phyloP scores from a whole-genome alignment of 2,329 filamentous ascomycete species.

The Cladosporium austrohemisphaericum region DNA sequence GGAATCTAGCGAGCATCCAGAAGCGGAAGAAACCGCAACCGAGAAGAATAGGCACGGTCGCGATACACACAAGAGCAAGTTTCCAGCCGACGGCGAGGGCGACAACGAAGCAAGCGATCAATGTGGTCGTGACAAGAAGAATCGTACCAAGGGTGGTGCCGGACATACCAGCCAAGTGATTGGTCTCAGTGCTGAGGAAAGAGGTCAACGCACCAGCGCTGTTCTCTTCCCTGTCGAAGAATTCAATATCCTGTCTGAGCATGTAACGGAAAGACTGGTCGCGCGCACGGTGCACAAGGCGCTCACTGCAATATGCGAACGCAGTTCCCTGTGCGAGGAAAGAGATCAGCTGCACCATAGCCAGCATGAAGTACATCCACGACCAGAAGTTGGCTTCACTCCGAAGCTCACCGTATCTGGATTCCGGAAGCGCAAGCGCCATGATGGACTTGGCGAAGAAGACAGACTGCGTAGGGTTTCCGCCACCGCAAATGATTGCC shows the following conservation, averaged over 20 bases:
- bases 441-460: conserved; percentile 88
- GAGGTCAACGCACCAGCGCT: conserved; percentile 83
- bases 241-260: conserved; percentile 86
- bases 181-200: conserved; percentile 85
- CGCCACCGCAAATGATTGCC: conserved; percentile 72
- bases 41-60: conserved; percentile 72
- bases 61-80: conserved; percentile 74
- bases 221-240: conserved; percentile 88
- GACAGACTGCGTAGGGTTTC: conserved; percentile 71
- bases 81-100: conserved; percentile 82
- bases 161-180: conserved; percentile 80
- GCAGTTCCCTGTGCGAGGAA: conserved; percentile 66
- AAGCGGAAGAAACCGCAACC: conserved; percentile 85
- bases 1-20: conserved; percentile 76
- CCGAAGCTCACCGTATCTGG: conserved; percentile 54
- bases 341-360: conserved; percentile 65
- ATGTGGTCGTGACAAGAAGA: conserved; percentile 72
- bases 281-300: conserved; percentile 76
- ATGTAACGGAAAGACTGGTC: conserved; percentile 80
- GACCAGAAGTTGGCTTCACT: conserved; percentile 79
- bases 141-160: conserved; percentile 85
- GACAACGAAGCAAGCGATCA: conserved; percentile 68
- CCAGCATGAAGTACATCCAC: conserved; percentile 83
- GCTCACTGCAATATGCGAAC: conserved; percentile 84
- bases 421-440: conserved; percentile 56